Evolutionary conservation across 2,329 filamentous ascomycete genomes (phyloP), one percentile per base, ranked within the genome.

Genomic region (Rhynchosporium secalis): DNA sequence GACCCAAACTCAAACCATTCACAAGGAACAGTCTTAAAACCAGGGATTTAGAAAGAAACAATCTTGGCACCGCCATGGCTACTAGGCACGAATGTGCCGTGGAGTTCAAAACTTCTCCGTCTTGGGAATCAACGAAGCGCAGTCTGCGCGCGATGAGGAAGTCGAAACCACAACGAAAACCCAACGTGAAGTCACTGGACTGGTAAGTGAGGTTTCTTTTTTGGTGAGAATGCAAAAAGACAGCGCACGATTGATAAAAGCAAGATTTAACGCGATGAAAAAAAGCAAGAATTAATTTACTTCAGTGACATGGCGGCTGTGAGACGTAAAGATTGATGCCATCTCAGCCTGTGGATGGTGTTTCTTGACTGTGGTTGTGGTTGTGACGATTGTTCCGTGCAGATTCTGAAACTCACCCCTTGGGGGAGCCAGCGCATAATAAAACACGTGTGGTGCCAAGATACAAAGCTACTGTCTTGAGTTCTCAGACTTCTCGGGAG

Each of bases 361-460:
- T 54, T 54, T 54, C 29, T 38, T 5, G 33, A 36, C 6, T 1
- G 9, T 54, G 20, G 20, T 13, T 28, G 51, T 41, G 51, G 15
- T 54, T 54, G 51, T 54, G 51, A 54, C n/a, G 51, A 28, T 54
- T 54, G 51, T 54, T 54, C 40, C 33, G 36, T 54, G 51, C 51
- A 54, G 38, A 54, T 54, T 40, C 51, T 54, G 51, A 54, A 54
- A 54, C 51, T 12, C 7, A 29, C n/a, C 51, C 51, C 36, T 28
- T 36, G 33, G 51, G 33, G 38, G 28, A 33, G 51, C 51, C 51
- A 54, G 51, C 51, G 51, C 51, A 54, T 54, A 54, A 54, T 20
- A 7, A 40, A 28, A 33, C 51, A 54, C 36, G 51, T 54, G 51
- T 28, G 33, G 28, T 41, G 51, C 51, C 51, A 54, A 54, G 51